Base-by-base conservation (phyloP, 352 stramenopile genomes). In the Phytophthora kernoviae region DNA sequence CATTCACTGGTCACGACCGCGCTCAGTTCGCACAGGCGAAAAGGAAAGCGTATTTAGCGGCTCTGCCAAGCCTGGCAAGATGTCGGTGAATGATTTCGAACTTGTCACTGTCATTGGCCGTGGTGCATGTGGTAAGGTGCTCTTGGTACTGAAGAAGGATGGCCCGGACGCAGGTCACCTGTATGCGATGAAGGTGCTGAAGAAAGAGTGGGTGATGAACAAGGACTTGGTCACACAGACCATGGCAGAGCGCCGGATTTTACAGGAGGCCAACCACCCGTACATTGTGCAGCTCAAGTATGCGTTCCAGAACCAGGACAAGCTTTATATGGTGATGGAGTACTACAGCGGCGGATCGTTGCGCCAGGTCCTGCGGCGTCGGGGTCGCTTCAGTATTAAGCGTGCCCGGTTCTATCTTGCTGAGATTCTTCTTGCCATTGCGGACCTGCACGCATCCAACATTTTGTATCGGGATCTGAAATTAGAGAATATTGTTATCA, bases 241-340 rank as follows among this genome's bases (percentile, higher is more conserved):
- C n/a, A 90, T 90, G 81, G 81, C 81, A 49, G 81, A 90, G 61
- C 75, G 81, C 44, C 78, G 77, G 30, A 90, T 90, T 36, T 67
- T 90, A 10, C 81, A 90, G 43, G 81, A 90, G 65, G 81, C 81
- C 34, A 77, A 87, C 58, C 81, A 90, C 59, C 81, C 81, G 47
- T 90, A 88, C 70, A 90, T 90, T 48, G 81, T 90, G 9, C 81
- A 88, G 67, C 68, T 90, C 9, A 73, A 83, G 52, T 90, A 87
- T 47, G 81, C 81, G 21, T 90, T 90, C 67, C 81, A 90, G 64
- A 90, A 88, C 63, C 79, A 87, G 45, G 79, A 90, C 70, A 90
- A 90, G 59, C 68, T 90, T 12, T 90, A 90, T 65, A 90, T 90
- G 81, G 81, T 90, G 37, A 90, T 90, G 81, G 81, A 90, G 39